These are phyloP conservation scores for Phoma sp. DNA, from an alignment of 2,329 filamentous ascomycete genomes.

Conservation along the genomic window DNA sequence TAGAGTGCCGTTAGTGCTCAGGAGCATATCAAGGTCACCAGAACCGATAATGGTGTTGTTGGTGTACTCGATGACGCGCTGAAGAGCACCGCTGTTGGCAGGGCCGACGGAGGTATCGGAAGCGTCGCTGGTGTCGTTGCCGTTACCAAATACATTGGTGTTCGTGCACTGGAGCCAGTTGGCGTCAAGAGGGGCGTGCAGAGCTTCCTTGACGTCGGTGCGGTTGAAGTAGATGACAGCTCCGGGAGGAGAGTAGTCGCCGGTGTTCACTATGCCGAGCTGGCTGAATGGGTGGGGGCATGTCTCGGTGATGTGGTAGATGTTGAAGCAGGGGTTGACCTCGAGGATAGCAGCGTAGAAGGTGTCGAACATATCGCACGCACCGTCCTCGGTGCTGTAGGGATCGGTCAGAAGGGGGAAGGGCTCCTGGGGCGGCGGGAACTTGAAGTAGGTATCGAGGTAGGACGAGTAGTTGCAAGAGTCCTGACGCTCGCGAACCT, in stretches of 20 bases:
- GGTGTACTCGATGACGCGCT: slow-evolving; percentile 58
- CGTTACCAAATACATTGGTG: slow-evolving; percentile 52
- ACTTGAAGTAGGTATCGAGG: slow-evolving; percentile 46
- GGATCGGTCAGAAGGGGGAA: slow-evolving; percentile 42
- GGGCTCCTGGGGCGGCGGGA: slow-evolving; percentile 46
- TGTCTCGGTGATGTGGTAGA: slow-evolving; percentile 55
- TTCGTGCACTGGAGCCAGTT: slow-evolving; percentile 53
- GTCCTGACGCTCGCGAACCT: slow-evolving; percentile 42
- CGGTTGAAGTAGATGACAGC: slow-evolving; percentile 59
- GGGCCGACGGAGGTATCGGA: slow-evolving; percentile 49
- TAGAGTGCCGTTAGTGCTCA: slow-evolving; percentile 60
- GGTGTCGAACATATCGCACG: slow-evolving; percentile 51
- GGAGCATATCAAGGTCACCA: slow-evolving; percentile 57
- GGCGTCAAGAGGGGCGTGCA: slow-evolving; percentile 55
- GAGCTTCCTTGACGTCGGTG: slow-evolving; percentile 57
- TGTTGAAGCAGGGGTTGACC: slow-evolving; percentile 59
- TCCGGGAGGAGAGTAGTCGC: slow-evolving; percentile 50
- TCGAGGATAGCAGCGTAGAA: slow-evolving; percentile 49
- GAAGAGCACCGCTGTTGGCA: slow-evolving; percentile 51
- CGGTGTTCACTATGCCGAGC: slow-evolving; percentile 47
- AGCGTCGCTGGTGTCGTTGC: slow-evolving; percentile 25
- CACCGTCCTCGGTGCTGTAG: slow-evolving; percentile 28
- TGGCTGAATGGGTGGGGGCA: slow-evolving; percentile 53
- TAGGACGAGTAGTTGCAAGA: slow-evolving; percentile 34
- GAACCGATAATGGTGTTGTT: slow-evolving; percentile 60